phyloP scores from a whole-genome alignment of 179 eudicot species.

The Kewa caespitosa region DNA sequence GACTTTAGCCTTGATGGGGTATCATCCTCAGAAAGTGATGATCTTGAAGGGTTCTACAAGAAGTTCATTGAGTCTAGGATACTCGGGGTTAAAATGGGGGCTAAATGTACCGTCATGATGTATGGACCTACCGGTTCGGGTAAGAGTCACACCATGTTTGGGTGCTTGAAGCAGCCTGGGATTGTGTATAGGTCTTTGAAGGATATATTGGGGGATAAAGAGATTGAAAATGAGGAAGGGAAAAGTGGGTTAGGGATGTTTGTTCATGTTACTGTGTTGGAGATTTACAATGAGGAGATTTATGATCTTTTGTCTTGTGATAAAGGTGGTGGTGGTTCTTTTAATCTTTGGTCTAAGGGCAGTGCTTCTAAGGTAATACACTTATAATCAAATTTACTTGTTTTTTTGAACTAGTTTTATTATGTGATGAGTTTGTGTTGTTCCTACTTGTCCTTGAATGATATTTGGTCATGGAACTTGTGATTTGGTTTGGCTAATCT shows the following conservation, averaged over 20 bases:
- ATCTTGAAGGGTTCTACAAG: conserved; percentile 75
- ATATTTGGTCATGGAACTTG: background rate
- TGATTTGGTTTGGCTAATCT: background rate
- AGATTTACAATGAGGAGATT: conserved; percentile 91
- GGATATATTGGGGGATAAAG: conserved; percentile 62
- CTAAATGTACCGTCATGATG: conserved; percentile 73
- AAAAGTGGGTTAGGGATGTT: conserved; percentile 41
- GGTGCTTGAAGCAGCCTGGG: conserved; percentile 70
- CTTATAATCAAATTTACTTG: background rate
- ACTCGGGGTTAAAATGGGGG: conserved; percentile 85
- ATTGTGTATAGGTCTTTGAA: conserved; percentile 76
- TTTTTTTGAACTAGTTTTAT: background rate
- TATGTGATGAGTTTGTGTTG: background rate
- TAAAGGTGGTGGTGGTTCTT: conserved; percentile 61
- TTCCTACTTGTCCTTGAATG: background rate
- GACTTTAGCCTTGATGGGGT: conserved; percentile 85
- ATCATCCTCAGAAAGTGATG: conserved; percentile 70
- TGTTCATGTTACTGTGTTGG: conserved; percentile 87
- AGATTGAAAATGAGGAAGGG: conserved; percentile 27
- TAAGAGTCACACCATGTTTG: conserved; percentile 83
- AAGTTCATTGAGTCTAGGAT: conserved; percentile 66
- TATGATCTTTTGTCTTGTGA: conserved; percentile 75
- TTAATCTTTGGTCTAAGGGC: conserved; percentile 75
- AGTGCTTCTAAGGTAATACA: conserved; percentile 76
- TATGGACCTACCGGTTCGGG: conserved; percentile 86